Base-by-base conservation (phyloP, 2,329 filamentous ascomycete genomes). In the Tolypocladium album region DNA sequence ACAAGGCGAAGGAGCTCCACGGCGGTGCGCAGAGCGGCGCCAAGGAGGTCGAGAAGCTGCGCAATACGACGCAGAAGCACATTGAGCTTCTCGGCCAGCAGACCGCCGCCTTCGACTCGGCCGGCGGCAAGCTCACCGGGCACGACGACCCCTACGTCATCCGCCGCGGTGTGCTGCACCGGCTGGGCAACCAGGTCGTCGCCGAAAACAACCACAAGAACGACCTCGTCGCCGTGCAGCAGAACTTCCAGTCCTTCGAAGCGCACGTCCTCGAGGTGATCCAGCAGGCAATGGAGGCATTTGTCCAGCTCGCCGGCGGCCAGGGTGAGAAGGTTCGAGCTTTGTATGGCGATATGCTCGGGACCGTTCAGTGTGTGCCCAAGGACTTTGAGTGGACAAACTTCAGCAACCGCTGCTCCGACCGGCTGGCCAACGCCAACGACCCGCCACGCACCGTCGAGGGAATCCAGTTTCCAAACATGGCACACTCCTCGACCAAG, bases 171-270 rank as follows among this genome's bases (percentile, higher is more conserved):
- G 86, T 97, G 61, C 77, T 90, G 64, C 84, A 97, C 77, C 87
- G 92, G 52, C 80, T 99, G 59, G 87, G 90, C 81, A 93, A 89
- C 78, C 94, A 99, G 78, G 84, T 97, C 42, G 79, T 90, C 55
- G 91, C 96, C 71, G 94, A 99, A 79, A 99, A 99, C 81, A 95
- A 92, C 79, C 93, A 95, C 76, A 86, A 88, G 64, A 90, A 96
- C 71, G 94, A 99, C 71, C 82, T 97, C 60, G 82, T 99, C 63
- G 83, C 88, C 12, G 89, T 97, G n/a, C 94, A 99, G 76, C 87
- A 88, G 76, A 90, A 90, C 72, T 96, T 97, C 71, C 80, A 88
- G 60, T 81, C 86, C 43, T 99, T 97, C 67, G 94, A 99, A 75
- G 81, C 86, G 0, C 92, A 97, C 71, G 79, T 97, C 59, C 76